Evolutionary conservation across 768 basidiomycete genomes (phyloP), one percentile per base, ranked within the genome.

Genomic region (Mycena galopus): DNA sequence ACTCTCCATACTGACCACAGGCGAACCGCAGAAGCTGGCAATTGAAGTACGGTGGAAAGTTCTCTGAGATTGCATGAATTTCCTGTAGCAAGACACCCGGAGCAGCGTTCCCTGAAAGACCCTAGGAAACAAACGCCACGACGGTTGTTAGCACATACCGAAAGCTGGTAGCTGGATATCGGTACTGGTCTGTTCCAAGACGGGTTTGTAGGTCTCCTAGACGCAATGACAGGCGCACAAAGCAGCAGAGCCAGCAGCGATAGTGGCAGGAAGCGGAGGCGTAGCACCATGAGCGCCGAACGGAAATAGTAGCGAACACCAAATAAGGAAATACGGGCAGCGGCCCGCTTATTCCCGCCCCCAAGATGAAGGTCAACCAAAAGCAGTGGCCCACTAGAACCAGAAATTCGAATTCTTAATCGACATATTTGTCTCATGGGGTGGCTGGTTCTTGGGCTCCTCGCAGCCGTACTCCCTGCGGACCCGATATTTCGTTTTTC

Each of bases 21-120:
- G 88, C 93, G 82, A 97, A 98, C 0, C 90, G 93, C 0, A 96
- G 96, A 19, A 99, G 86, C 65, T 96, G 87, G 81, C 97, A 99
- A 81, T 99, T 99, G 87, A 99, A 99, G 82, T 96, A 98, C 4
- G 93, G 93, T 10, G 94, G 94, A 73, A 94, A 95, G 81, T 89
- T 85, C 32, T 85, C 90, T 91, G 69, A 11, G 61, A 25, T 30
- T 23, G 21, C 4, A 30, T 72, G 17, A 69, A 64, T 25, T 19
- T n/a, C 61, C 25, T 37, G 30, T n/a, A 1, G 19, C 16, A 47
- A 16, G 10, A 57, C 33, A 75, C 73, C 73, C 21, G 69, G 70
- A 1, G 63, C 73, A 17, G 73, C 65, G 42, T n/a, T 69, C 12
- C 66, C 44, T 2, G 65, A 32, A 12, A 42, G 69, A 61, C 71